Percentiles rank a stretch among this genome's conserved stretches.
phyloP scores from a whole-genome alignment of 148 eudicot genomes.

The Euryodendron excelsum region DNA sequence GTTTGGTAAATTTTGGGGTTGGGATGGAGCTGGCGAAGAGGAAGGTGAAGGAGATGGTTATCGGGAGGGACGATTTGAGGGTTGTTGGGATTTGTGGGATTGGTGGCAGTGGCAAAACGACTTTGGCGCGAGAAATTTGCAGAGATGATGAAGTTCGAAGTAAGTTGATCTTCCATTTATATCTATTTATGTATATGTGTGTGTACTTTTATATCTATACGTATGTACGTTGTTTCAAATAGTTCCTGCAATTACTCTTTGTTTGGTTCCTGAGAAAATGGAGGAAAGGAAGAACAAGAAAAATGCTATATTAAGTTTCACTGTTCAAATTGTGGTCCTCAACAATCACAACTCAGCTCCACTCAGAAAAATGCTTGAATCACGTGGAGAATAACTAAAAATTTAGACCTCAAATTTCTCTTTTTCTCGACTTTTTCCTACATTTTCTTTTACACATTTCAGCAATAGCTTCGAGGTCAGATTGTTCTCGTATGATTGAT shows the following conservation, averaged over 20 bases:
- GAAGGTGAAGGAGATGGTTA: constrained; percentile 70
- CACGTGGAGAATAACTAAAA: too few relatives aligned
- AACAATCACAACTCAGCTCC: too few relatives aligned
- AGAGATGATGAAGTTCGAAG: constrained; percentile 59
- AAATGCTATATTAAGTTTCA: too few relatives aligned
- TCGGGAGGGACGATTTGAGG: constrained; percentile 31
- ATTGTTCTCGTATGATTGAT: too few relatives aligned
- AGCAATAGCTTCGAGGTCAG: too few relatives aligned
- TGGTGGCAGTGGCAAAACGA: constrained; percentile 93
- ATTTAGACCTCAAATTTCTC: neutral
- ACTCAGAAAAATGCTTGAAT: too few relatives aligned
- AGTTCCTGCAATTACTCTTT: neutral
- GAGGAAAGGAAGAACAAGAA: too few relatives aligned
- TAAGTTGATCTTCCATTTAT: constrained; percentile 24
- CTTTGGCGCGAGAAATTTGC: constrained; percentile 64
- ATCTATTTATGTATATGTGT: neutral
- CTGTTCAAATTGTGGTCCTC: too few relatives aligned
- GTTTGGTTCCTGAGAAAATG: constrained; percentile 14
- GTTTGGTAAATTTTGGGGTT: constrained; percentile 42
- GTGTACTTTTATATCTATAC: too few relatives aligned
- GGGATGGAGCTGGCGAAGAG: constrained; percentile 64
- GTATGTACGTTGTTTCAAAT: too few relatives aligned
- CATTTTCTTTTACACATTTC: too few relatives aligned
- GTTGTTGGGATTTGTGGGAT: constrained; percentile 77
- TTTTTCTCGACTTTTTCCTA: too few relatives aligned